Evolutionary conservation across 768 basidiomycete genomes (phyloP).

Genomic region (Albatrellus ellisii): DNA sequence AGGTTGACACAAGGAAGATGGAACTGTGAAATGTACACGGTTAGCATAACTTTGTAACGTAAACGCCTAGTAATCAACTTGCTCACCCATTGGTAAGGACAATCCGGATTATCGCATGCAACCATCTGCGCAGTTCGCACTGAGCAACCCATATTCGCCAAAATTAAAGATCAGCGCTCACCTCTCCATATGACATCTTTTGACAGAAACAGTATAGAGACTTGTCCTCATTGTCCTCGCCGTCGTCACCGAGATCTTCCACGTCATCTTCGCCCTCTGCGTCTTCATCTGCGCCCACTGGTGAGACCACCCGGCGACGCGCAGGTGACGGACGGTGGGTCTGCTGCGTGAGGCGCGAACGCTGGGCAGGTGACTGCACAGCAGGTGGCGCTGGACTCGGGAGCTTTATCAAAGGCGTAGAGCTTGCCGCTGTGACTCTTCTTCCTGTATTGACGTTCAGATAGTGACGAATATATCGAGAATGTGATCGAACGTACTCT

Average conservation of each 20-base stretch:
- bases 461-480: no score
- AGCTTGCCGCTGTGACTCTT: conserved; percentile 14
- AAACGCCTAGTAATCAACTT: not conserved
- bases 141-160: not conserved
- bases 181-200: conserved; percentile 48
- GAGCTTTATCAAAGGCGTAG: conserved; percentile 21
- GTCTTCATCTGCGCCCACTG: conserved; percentile 18
- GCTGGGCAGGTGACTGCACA: conserved; percentile 12
- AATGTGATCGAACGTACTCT: conserved; percentile 9
- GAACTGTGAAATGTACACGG: conserved; percentile 27
- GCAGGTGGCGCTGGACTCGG: conserved; percentile 22
- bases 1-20: conserved; percentile 49
- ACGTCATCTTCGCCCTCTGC: conserved; percentile 24
- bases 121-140: conserved; percentile 7
- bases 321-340: conserved; percentile 11
- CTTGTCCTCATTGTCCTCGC: conserved; percentile 44
- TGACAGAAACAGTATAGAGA: conserved; percentile 51
- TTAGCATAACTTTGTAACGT: not conserved
- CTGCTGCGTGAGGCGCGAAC: conserved; percentile 19
- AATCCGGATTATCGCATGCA: conserved; percentile 12
- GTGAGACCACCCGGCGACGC: conserved; percentile 4
- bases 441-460: conserved; percentile 2
- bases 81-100: conserved; percentile 13
- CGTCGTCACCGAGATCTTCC: conserved; percentile 29
- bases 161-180: conserved; percentile 14